Evolutionary conservation across 176 grass and related monocot genomes (phyloP).

Genomic region (Eleusine coracana): DNA sequence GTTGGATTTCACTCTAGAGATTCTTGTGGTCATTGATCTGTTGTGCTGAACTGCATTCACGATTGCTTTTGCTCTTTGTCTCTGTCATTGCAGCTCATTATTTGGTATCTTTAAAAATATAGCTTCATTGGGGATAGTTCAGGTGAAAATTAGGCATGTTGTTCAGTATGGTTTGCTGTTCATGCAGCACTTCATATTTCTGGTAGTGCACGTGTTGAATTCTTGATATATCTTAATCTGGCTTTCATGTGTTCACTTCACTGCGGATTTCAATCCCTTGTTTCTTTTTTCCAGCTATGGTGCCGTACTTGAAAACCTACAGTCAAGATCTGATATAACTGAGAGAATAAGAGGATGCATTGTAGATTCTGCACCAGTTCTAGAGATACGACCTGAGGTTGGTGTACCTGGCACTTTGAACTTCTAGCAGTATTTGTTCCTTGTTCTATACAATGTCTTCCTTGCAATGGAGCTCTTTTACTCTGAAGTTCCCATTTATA

Average conservation of each 20-base stretch:
- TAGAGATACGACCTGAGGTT: slow-evolving; percentile 93
- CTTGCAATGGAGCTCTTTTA: slow-evolving; percentile 17
- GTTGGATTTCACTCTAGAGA: neutral
- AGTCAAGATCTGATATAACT: slow-evolving; percentile 75
- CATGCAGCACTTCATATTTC: neutral
- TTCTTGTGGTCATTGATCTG: neutral
- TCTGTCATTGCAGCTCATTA: neutral
- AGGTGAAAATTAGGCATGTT: neutral
- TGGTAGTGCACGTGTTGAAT: neutral
- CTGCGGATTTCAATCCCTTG: neutral
- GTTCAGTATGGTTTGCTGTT: neutral
- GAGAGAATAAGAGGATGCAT: slow-evolving; percentile 91
- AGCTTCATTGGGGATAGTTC: slow-evolving; percentile 10
- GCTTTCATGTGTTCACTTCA: slow-evolving; percentile 6
- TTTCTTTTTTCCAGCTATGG: slow-evolving; percentile 71
- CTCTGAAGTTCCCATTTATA: slow-evolving; percentile 44
- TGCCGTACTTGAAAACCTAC: slow-evolving; percentile 75
- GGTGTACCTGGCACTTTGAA: slow-evolving; percentile 12
- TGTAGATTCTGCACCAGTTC: slow-evolving; percentile 84
- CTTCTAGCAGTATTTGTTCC: slow-evolving; percentile 6
- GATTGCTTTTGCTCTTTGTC: neutral
- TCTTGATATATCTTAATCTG: neutral
- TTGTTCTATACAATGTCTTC: slow-evolving; percentile 15
- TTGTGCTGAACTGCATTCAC: neutral
- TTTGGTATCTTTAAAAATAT: neutral